A percentile compares a stretch with the other conserved stretches of the same genome.
phyloP scores from a whole-genome alignment of 176 grass and related monocot species.

The Musa beccarii region DNA sequence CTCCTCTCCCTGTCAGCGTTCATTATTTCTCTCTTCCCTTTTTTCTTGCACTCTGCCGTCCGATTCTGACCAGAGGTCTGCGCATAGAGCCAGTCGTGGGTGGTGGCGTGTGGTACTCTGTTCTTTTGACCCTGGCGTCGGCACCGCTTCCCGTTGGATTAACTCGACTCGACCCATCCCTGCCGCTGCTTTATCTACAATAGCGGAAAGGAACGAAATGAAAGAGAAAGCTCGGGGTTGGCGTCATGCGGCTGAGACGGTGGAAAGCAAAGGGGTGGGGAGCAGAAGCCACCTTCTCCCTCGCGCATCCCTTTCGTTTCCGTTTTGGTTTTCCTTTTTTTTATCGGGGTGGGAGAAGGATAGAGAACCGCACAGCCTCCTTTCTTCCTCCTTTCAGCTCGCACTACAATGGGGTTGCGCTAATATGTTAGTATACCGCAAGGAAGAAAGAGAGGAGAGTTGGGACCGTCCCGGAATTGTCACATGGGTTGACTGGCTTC shows the following conservation, averaged over 20 bases:
- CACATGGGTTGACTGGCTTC: too few relatives aligned
- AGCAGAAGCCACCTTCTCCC: neutral
- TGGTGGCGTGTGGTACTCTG: neutral
- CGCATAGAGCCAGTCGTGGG: neutral
- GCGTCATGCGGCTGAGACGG: neutral
- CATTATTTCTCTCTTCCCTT: neutral
- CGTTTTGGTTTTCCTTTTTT: neutral
- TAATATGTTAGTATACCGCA: too few relatives aligned
- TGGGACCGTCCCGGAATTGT: neutral
- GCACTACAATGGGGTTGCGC: too few relatives aligned
- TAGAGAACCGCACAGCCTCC: too few relatives aligned
- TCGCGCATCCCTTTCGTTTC: constrained; percentile 1
- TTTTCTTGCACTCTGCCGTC: neutral
- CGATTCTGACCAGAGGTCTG: neutral
- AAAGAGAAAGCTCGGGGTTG: neutral
- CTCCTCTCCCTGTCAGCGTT: too few relatives aligned
- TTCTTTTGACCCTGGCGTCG: neutral
- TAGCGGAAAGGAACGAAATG: neutral
- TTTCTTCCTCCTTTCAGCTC: too few relatives aligned
- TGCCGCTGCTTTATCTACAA: neutral
- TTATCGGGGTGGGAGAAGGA: neutral
- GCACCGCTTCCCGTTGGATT: neutral
- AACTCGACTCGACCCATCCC: neutral
- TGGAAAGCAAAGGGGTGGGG: too few relatives aligned
- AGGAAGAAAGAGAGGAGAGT: neutral